These are phyloP conservation scores for Acaromyces ingoldii DNA, from an alignment of 1,284 basidiomycete genomes.

Conservation along the genomic window DNA sequence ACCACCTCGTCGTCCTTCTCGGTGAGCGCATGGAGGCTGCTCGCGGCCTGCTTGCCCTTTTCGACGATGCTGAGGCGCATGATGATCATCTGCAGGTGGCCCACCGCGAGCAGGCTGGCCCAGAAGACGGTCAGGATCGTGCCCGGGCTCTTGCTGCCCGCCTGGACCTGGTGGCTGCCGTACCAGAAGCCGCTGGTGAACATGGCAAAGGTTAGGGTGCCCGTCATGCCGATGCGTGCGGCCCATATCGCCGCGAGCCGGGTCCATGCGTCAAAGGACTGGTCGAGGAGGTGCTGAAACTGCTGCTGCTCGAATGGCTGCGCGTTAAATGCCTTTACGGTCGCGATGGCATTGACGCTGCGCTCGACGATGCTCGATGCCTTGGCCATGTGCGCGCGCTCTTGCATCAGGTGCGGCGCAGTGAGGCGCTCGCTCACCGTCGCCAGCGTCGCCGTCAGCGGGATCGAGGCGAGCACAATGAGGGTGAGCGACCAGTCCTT, in stretches of 20 bases:
- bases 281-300: conserved; percentile 56
- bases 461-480: conserved; percentile 86
- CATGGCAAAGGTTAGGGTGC: conserved; percentile 52
- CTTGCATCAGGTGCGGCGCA: conserved; percentile 63
- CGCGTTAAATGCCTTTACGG: conserved; percentile 94
- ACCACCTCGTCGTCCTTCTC: no score
- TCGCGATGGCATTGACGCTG: conserved; percentile 71
- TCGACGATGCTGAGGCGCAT: conserved; percentile 71
- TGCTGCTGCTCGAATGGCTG: conserved; percentile 60
- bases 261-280: conserved; percentile 56
- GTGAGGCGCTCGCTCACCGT: conserved; percentile 62
- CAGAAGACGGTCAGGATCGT: conserved; percentile 93
- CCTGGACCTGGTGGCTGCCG: conserved; percentile 75
- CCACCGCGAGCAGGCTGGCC: conserved; percentile 84
- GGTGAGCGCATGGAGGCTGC: no score
- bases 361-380: conserved; percentile 76
- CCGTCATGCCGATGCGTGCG: conserved; percentile 52
- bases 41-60: conserved; percentile 81
- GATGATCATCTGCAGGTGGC: conserved; percentile 77
- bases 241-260: conserved; percentile 70
- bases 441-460: conserved; percentile 65
- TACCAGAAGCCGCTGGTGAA: conserved; percentile 84
- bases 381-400: conserved; percentile 65
- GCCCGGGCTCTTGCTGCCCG: conserved; percentile 65
- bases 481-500: conserved; percentile 79